Conservation (phyloP, 345 rosid genomes). For the Raphanus sativus region DNA sequence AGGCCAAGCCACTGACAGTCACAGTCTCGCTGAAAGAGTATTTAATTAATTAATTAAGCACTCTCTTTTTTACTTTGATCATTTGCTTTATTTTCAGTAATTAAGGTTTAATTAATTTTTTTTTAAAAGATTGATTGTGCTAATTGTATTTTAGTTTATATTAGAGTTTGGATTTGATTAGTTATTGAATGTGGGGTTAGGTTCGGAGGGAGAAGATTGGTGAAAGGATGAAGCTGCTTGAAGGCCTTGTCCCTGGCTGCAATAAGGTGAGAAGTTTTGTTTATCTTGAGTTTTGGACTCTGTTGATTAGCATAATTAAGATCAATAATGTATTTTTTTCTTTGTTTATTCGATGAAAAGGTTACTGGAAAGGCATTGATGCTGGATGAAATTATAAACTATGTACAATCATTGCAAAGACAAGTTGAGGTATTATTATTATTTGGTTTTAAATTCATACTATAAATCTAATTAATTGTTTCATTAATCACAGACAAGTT, state of each 20-base stretch:
- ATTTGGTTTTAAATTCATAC: neutral
- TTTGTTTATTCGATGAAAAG: constrained; percentile 39
- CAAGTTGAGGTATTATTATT: constrained; percentile 83
- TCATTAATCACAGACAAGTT: constrained; percentile 53
- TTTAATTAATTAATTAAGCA: neutral
- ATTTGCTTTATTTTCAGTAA: neutral
- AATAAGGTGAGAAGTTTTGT: constrained; percentile 55
- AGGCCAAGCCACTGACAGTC: constrained; percentile 98
- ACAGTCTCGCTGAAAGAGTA: constrained; percentile 95
- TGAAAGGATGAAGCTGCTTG: constrained; percentile 93
- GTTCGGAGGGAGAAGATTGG: constrained; percentile 94
- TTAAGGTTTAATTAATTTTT: neutral
- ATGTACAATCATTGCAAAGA: constrained; percentile 83
- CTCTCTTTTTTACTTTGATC: neutral
- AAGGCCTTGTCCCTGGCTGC: constrained; percentile 97
- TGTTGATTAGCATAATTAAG: constrained; percentile 9
- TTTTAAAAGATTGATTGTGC: neutral
- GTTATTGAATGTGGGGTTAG: constrained; percentile 22
- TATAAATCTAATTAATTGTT: neutral
- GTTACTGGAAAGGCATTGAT: constrained; percentile 85
- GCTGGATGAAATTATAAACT: constrained; percentile 90
- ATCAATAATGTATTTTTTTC: constrained; percentile 1
- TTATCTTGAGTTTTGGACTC: neutral
- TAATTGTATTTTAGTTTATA: neutral
- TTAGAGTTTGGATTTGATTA: neutral